These are phyloP conservation scores for Magnolia officinalis DNA, from an alignment of 164 flowering plant species.

Conservation along the genomic window DNA sequence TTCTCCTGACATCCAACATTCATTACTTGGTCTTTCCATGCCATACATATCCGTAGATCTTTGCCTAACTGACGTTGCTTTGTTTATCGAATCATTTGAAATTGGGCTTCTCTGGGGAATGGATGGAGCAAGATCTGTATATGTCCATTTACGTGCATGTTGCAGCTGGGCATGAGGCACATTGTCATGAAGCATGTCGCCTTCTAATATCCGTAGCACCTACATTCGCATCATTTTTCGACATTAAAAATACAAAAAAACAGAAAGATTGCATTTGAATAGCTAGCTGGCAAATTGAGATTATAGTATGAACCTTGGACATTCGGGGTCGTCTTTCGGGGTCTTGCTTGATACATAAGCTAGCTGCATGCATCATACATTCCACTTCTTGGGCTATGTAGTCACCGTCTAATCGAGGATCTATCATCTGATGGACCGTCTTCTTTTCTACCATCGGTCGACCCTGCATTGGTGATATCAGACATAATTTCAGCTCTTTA, in stretches of 20 bases:
- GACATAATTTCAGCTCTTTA: not conserved
- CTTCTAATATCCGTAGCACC: slow-evolving; percentile 35
- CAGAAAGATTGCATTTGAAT: not conserved
- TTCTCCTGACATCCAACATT: not conserved
- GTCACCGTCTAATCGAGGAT: slow-evolving; percentile 22
- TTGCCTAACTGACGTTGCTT: not conserved
- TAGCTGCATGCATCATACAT: slow-evolving; percentile 35
- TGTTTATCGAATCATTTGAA: not conserved
- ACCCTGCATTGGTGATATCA: slow-evolving; percentile 14
- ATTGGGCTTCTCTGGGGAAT: not conserved
- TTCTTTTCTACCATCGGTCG: slow-evolving; percentile 22
- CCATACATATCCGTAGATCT: not conserved
- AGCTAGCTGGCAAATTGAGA: not conserved
- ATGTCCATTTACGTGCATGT: slow-evolving; percentile 6
- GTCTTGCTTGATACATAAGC: slow-evolving; percentile 26
- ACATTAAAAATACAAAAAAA: too few species aligned
- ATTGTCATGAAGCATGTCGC: slow-evolving; percentile 24
- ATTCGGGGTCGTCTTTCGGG: slow-evolving; percentile 36
- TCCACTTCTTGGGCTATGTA: slow-evolving; percentile 24
- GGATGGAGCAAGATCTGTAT: slow-evolving; percentile 7
- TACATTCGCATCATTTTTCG: slow-evolving; percentile 4
- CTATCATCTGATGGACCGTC: slow-evolving; percentile 22
- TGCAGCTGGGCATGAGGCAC: too few species aligned
- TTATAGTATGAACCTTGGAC: slow-evolving; percentile 30
- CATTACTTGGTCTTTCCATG: slow-evolving; percentile 3